These are phyloP conservation scores for Carex myosuroides DNA, from an alignment of 176 grass and related monocot species.

Conservation along the genomic window DNA sequence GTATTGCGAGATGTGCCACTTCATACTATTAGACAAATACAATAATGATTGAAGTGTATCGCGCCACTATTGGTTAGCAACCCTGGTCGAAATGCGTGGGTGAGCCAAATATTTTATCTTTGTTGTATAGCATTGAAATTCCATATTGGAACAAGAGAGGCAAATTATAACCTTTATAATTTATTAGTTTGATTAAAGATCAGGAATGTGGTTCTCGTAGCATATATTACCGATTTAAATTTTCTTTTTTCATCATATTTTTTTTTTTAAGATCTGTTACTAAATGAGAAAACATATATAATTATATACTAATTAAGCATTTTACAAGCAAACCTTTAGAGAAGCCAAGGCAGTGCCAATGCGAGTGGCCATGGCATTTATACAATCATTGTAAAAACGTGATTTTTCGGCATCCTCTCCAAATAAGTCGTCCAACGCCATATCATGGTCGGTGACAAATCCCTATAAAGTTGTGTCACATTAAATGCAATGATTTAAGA, in stretches of 20 bases:
- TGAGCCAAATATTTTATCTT: neutral
- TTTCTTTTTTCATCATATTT: constrained; percentile 1
- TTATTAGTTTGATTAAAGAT: neutral
- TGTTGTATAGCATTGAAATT: neutral
- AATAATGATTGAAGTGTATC: neutral
- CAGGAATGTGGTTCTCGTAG: neutral
- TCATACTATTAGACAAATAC: neutral
- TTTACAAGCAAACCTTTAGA: constrained; percentile 48
- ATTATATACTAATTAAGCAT: neutral
- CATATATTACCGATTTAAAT: neutral
- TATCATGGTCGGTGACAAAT: constrained; percentile 91
- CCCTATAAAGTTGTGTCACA: constrained; percentile 38
- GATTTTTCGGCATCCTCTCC: constrained; percentile 47
- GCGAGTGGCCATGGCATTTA: constrained; percentile 73
- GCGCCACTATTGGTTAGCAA: neutral
- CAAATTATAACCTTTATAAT: neutral
- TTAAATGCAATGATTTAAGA: constrained; percentile 2
- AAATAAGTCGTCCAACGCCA: constrained; percentile 63
- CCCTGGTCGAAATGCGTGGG: neutral
- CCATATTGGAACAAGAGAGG: neutral
- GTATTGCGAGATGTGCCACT: neutral
- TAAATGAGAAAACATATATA: constrained; percentile 5
- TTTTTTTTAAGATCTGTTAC: neutral
- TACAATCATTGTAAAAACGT: constrained; percentile 51
- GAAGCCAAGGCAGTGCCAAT: constrained; percentile 87